Conservation (phyloP, 495 filamentous ascomycete species). For the Xylaria cubensis region DNA sequence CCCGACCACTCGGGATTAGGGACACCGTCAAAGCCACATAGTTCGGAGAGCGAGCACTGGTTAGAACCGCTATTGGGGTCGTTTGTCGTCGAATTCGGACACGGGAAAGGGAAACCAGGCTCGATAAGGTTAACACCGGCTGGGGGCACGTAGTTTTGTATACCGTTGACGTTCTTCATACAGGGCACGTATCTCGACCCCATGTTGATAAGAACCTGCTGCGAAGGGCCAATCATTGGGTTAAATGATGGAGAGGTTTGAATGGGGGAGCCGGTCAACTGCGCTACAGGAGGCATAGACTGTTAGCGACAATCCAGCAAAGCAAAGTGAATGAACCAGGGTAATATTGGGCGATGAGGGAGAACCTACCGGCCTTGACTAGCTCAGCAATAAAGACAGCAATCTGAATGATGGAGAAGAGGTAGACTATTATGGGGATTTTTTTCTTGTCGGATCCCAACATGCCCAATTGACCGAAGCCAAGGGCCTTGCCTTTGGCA, state of each 20-base stretch:
- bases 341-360: conserved; percentile 2
- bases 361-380: conserved; percentile 71
- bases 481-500: conserved; percentile 43
- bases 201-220: conserved; percentile 93
- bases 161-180: conserved; percentile 80
- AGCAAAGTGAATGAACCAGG: neutral
- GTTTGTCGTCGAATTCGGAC: conserved; percentile 73
- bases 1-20: conserved; percentile 64
- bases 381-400: conserved; percentile 91
- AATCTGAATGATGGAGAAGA: conserved; percentile 78
- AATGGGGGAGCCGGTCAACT: conserved; percentile 78
- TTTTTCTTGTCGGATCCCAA: conserved; percentile 55
- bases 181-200: conserved; percentile 91
- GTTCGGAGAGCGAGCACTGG: conserved; percentile 73
- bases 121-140: conserved; percentile 22
- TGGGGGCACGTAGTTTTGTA: conserved; percentile 58
- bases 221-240: conserved; percentile 93
- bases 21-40: conserved; percentile 82
- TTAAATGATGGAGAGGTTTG: conserved; percentile 87
- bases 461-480: conserved; percentile 58
- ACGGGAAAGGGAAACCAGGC: conserved; percentile 63
- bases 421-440: conserved; percentile 84
- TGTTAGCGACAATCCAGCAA: neutral
- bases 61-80: conserved; percentile 50
- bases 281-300: conserved; percentile 38